Evolutionary conservation across 768 basidiomycete genomes (phyloP), one percentile per base, ranked within the genome.

Genomic region (Baorangia bicolor): DNA sequence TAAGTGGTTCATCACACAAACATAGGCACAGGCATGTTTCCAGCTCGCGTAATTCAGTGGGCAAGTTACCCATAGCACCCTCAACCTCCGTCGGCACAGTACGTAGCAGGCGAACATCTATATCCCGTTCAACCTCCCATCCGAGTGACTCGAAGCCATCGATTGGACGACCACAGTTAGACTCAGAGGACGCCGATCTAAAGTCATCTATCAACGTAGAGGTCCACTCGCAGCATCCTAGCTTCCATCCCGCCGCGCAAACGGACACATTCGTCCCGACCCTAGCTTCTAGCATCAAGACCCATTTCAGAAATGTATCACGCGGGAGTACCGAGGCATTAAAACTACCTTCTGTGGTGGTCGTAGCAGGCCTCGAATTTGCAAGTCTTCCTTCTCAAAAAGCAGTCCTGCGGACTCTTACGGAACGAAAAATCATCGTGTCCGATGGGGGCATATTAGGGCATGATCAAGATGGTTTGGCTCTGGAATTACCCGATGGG

Each of bases 351-450:
- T 74, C 77, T 46, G 88, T 82, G 3, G 70, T 92, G 3, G 86
- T 91, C 4, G 67, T 90, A 8, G 82, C 87, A 3, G 87, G 87
- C 0, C 77, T 92, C n/a, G 89, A 92, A 64, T 70, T 84, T 63
- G 78, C 84, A 2, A 75, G 71, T 44, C 53, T 77, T 14, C 65
- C 77, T 1, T 81, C 81, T 7, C 90, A 92, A 62, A 74, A 83
- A 33, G 77, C 84, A 2, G 70, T 92, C 28, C 68, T 80, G 3
- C 73, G 73, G 35, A 81, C 81, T 1, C 69, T 92, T 40, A 61
- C 74, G 16, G 82, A 87, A 38, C 74, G 72, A 51, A 75, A 77
- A 39, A 69, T 91, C 11, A 62, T 79, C 13, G 63, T 88, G 30
- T 70, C 69, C 9, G 63, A 65, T 23, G 55, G 52, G 9, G 57